Conservation (phyloP, 345 rosid genomes). For the Citrus mangshanensis region DNA sequence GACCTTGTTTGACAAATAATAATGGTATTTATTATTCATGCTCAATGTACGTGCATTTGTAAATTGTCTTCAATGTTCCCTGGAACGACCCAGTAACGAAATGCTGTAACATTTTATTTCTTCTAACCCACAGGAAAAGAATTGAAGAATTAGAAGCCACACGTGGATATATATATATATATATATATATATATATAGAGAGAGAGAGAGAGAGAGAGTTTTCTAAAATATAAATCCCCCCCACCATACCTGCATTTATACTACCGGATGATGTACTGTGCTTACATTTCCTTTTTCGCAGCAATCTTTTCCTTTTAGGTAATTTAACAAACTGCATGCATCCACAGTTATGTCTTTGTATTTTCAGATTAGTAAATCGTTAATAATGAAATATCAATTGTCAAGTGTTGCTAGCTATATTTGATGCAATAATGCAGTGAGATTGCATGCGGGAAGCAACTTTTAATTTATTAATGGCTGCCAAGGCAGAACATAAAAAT, state of each 20-base stretch:
- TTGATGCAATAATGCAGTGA: background rate
- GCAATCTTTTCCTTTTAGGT: background rate
- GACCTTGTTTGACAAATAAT: background rate
- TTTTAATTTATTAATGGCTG: background rate
- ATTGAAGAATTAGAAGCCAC: background rate
- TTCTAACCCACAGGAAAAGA: background rate
- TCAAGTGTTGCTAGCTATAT: background rate
- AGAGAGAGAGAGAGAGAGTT: too few species aligned
- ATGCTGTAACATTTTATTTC: too few species aligned
- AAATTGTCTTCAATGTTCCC: background rate
- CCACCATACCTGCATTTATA: background rate
- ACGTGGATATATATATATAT: too few species aligned
- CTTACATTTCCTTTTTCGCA: background rate
- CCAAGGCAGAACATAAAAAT: background rate
- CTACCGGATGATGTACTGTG: background rate
- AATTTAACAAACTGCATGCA: background rate
- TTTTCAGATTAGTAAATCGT: background rate
- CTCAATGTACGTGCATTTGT: background rate
- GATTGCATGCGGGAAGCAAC: conserved; percentile 5
- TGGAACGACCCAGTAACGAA: background rate
- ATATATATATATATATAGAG: too few species aligned
- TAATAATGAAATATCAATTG: background rate
- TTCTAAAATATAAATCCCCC: too few species aligned
- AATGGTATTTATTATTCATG: background rate
- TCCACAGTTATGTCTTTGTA: background rate